Evolutionary conservation across 805 yeast genomes (phyloP), one percentile per base, ranked within the genome.

Genomic region (Zygoascus biomembranicola): DNA sequence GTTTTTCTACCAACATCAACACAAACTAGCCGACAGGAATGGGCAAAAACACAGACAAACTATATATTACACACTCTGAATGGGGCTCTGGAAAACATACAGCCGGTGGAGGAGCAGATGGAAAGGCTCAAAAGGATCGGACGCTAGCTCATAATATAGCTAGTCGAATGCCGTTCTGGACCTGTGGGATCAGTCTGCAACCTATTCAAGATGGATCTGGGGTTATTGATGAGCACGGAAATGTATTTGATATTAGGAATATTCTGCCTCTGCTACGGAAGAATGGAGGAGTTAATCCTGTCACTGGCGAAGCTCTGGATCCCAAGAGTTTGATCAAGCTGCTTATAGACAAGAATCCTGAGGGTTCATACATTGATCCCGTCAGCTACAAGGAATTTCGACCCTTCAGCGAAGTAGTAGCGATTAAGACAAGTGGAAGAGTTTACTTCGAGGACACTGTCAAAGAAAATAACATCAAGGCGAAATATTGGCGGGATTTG

Each of bases 1-100:
- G 8, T 11, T 32, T 8, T 35, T 35, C 16, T 35, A 11, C 39
- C 39, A 35, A 13, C 39, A 35, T n/a, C 39, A 35, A 13, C 39
- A 3, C 4, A 4, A 13, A n/a, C 16, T 3, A 35, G 5, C 39
- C 4, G 16, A 35, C 9, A 35, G 39, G 5, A 16, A 68, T 68
- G 72, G 72, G 72, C 20, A 69, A 68, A 49, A 68, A 67, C 52
- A 68, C 72, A 2, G 72, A 68, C 52, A 68, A 68, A 53, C 55
- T 69, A 19, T 68, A 59, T 54, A 63, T 68, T 16, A 69, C 72
- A 10, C 70, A 66, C 31, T 64, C 69, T 4, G 72, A 68, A 59
- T 66, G 69, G 69, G 59, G 61, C 14, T 57, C 58, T 0, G 64
- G 63, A 3, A 66, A 11, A 20, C 63, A 65, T 51, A 48, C 63